phyloP scores from a whole-genome alignment of 23 red algal genomes.

The Gracilaria domingensis region DNA sequence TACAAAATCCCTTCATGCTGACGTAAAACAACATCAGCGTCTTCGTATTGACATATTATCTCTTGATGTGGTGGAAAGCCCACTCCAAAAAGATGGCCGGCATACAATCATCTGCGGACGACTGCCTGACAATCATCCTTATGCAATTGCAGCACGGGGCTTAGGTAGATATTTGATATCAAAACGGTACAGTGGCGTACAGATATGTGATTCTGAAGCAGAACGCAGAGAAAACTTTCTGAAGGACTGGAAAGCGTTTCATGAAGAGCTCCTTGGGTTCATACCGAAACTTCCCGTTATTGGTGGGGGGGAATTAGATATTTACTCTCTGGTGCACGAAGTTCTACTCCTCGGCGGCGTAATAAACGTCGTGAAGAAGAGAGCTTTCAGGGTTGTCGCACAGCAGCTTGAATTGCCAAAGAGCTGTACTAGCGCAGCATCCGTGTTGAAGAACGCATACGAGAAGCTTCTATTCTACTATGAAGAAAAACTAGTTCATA shows the following conservation, averaged over 20 bases:
- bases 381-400: conserved; percentile 87
- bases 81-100: conserved; percentile 50
- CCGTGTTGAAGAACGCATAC: conserved; percentile 84
- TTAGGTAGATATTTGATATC: conserved; percentile 55
- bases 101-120: conserved; percentile 65
- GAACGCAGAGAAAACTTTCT: conserved; percentile 30
- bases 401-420: conserved; percentile 82
- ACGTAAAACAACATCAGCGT: background rate
- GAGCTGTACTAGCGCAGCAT: conserved; percentile 92
- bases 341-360: conserved; percentile 89
- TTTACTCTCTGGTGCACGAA: conserved; percentile 67
- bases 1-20: background rate
- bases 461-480: conserved; percentile 89
- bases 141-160: conserved; percentile 37
- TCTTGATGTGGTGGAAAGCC: conserved; percentile 44
- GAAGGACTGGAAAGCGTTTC: conserved; percentile 51
- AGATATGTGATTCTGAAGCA: background rate
- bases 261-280: conserved; percentile 43
- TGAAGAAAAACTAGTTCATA: conserved; percentile 86
- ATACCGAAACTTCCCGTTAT: conserved; percentile 74
- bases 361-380: conserved; percentile 81
- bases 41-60: conserved; percentile 41
- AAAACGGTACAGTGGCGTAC: background rate
- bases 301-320: conserved; percentile 71
- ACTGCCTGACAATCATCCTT: conserved; percentile 59